phyloP scores from a whole-genome alignment of 495 filamentous ascomycete species.

The Aspergillus affinis region DNA sequence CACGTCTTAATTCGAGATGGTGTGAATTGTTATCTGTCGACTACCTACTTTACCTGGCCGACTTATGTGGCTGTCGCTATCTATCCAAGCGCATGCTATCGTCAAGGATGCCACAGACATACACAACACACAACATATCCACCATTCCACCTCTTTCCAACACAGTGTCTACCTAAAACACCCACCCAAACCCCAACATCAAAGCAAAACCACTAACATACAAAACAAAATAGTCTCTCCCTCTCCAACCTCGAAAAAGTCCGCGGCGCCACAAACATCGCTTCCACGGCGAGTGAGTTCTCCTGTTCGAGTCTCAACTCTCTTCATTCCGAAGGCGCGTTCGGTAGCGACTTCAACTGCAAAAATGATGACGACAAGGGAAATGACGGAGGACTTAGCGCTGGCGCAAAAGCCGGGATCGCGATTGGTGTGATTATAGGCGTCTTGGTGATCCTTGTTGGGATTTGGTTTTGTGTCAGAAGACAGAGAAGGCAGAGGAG shows the following conservation, averaged over 20 bases:
- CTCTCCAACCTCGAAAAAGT: slow-evolving; percentile 28
- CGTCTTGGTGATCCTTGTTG: background rate
- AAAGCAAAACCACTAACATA: background rate
- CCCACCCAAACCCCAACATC: too few relatives aligned
- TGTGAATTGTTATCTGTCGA: too few relatives aligned
- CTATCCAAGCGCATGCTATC: too few relatives aligned
- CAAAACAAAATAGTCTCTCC: slow-evolving; percentile 22
- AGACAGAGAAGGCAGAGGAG: background rate
- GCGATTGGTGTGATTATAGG: background rate
- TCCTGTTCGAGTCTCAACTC: slow-evolving; percentile 19
- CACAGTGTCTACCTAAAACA: background rate
- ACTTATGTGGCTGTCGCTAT: too few relatives aligned
- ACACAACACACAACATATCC: background rate
- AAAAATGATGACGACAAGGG: slow-evolving; percentile 3
- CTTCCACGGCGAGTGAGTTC: slow-evolving; percentile 18
- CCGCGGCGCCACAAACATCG: slow-evolving; percentile 25
- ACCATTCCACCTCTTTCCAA: too few relatives aligned
- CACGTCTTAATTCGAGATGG: too few relatives aligned
- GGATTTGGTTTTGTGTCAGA: background rate
- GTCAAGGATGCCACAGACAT: background rate
- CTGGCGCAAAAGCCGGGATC: slow-evolving; percentile 18
- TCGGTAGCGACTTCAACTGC: slow-evolving; percentile 10
- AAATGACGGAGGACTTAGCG: slow-evolving; percentile 2
- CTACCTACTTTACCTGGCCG: too few relatives aligned
- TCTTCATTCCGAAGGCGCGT: background rate